Conservation (phyloP, 208 protist genomes). For the Zelonia costaricensis region DNA sequence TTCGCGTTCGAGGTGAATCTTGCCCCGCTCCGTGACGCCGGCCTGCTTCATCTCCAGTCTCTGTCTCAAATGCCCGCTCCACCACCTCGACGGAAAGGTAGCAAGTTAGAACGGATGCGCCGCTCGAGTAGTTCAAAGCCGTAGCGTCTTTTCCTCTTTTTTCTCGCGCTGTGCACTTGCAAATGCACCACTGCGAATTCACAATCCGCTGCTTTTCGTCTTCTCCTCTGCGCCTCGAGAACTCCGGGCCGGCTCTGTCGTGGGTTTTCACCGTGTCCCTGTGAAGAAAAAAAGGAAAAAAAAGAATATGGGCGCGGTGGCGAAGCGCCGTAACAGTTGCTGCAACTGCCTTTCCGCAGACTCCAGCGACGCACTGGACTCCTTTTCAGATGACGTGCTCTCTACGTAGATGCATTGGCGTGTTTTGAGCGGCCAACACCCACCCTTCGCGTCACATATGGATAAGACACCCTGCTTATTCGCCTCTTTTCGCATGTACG, state of each 20-base stretch:
- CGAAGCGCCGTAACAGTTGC: too few relatives aligned
- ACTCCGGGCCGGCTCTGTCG: too few relatives aligned
- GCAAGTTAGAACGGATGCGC: constrained; percentile 24
- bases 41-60: neutral
- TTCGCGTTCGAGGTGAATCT: constrained; percentile 18
- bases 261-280: too few relatives aligned
- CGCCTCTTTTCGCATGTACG: too few relatives aligned
- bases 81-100: constrained; percentile 3
- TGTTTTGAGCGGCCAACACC: too few relatives aligned
- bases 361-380: too few relatives aligned
- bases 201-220: neutral
- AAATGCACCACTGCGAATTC: neutral
- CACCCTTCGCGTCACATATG: too few relatives aligned
- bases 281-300: neutral
- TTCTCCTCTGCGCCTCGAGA: neutral
- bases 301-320: neutral
- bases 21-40: neutral
- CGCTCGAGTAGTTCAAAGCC: neutral
- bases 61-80: neutral
- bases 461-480: too few relatives aligned
- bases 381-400: too few relatives aligned
- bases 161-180: neutral
- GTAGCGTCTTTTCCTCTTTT: constrained; percentile 1
- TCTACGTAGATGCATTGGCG: too few relatives aligned
- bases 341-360: too few relatives aligned